Percentiles rank a stretch among this genome's conserved stretches.
Evolutionary conservation across 305 asterid genomes (phyloP).

Genomic region (Solanum hybrid): DNA sequence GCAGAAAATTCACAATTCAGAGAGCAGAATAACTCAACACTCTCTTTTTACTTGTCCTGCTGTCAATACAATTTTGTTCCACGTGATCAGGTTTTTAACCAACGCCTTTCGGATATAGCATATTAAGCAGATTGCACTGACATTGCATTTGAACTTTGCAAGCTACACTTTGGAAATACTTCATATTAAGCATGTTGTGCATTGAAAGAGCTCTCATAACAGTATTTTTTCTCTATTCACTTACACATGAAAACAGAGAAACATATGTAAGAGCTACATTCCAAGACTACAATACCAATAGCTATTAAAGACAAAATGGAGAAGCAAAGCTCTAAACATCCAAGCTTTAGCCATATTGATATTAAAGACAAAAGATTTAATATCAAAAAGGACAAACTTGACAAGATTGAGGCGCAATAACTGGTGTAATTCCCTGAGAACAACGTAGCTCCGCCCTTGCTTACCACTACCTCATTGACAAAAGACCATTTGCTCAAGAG

Average conservation of each 20-base stretch:
- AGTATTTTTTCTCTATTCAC: not conserved
- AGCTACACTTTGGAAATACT: not conserved
- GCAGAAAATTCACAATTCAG: not conserved
- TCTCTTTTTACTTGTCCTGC: not conserved
- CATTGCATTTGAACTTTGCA: not conserved
- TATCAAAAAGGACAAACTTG: not conserved
- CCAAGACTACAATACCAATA: not conserved
- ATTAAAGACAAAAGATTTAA: not conserved
- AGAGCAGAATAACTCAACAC: not conserved
- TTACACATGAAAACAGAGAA: not conserved
- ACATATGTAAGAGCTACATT: not conserved
- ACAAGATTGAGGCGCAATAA: too few relatives aligned
- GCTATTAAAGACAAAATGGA: not conserved
- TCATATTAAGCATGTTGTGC: not conserved
- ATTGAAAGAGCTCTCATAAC: not conserved
- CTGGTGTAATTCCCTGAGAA: too few relatives aligned
- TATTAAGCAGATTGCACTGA: not conserved
- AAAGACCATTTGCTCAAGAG: too few relatives aligned
- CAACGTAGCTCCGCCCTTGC: too few relatives aligned
- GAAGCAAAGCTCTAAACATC: not conserved
- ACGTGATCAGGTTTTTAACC: not conserved
- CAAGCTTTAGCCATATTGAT: not conserved
- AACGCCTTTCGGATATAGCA: too few relatives aligned
- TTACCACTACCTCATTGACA: too few relatives aligned
- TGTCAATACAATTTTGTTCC: not conserved